A percentile compares a stretch with the other conserved stretches of the same genome.
These are phyloP conservation scores for Starmerella tilneyi DNA, from an alignment of 805 yeast genomes.

Conservation along the genomic window DNA sequence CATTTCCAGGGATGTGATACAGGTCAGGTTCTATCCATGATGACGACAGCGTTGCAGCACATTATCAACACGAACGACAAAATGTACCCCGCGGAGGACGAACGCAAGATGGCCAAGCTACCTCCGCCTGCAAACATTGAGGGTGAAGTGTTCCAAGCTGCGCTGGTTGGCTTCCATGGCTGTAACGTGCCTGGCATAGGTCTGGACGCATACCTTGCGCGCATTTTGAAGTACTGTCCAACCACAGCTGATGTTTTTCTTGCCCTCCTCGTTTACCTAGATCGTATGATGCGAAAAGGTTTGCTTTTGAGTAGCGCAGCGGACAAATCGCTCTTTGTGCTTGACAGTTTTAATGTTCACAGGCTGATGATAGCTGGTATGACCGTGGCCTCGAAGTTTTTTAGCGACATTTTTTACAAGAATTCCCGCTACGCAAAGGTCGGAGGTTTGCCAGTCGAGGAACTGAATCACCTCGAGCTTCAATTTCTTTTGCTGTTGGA, in stretches of 20 bases:
- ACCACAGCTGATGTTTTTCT: conserved; percentile 95
- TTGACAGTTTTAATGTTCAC: conserved; percentile 94
- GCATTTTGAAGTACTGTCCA: conserved; percentile 93
- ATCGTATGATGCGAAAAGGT: conserved; percentile 76
- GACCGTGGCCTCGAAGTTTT: conserved; percentile 75
- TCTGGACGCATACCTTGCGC: conserved; percentile 73
- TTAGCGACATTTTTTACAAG: conserved; percentile 81
- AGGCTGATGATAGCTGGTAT: conserved; percentile 87
- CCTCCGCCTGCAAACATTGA: conserved; percentile 26
- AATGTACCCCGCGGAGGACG: conserved; percentile 51
- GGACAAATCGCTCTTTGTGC: conserved; percentile 53
- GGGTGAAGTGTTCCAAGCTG: conserved; percentile 21
- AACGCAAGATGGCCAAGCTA: conserved; percentile 16
- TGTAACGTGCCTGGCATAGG: conserved; percentile 93
- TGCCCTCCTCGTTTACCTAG: conserved; percentile 83
- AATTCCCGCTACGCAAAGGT: conserved; percentile 90
- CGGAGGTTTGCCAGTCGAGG: conserved; percentile 56
- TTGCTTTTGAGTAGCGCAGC: conserved; percentile 15
- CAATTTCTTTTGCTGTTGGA: conserved; percentile 78
- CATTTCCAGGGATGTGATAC: conserved; percentile 79
- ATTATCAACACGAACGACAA: conserved; percentile 85
- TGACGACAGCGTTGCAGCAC: conserved; percentile 71
- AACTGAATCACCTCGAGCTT: conserved; percentile 80
- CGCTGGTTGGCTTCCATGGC: conserved; percentile 83
- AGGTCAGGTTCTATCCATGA: conserved; percentile 69